These are phyloP conservation scores for Beauveria scarabaeidicola DNA, from an alignment of 2,329 filamentous ascomycete genomes.

Conservation along the genomic window DNA sequence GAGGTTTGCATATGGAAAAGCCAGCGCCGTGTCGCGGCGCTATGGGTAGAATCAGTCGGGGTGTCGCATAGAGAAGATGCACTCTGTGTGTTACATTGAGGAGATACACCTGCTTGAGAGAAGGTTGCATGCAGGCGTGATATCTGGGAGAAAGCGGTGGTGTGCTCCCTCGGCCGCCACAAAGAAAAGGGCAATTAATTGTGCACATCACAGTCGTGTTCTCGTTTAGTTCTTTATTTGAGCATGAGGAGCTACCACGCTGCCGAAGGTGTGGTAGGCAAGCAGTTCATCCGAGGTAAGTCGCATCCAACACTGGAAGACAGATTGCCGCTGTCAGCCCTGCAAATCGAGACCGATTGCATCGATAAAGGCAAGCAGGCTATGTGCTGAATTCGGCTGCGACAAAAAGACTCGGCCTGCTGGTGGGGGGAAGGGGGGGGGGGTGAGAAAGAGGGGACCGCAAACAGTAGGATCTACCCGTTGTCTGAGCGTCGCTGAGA, in stretches of 20 bases:
- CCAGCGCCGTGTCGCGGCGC: neutral
- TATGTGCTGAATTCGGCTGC: neutral
- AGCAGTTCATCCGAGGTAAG: constrained; percentile 4
- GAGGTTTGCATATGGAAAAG: neutral
- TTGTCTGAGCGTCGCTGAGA: neutral
- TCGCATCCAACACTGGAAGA: neutral
- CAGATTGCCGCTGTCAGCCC: constrained; percentile 1
- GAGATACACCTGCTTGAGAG: neutral
- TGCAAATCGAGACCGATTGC: neutral
- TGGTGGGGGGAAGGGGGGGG: neutral
- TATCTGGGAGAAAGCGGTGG: neutral
- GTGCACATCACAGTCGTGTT: neutral
- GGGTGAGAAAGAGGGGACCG: neutral
- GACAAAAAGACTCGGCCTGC: neutral
- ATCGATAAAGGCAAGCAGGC: neutral
- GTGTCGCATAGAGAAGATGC: neutral
- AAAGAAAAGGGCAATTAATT: neutral
- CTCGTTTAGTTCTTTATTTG: neutral
- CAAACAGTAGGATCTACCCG: neutral
- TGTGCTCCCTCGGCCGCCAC: neutral
- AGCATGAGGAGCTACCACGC: neutral
- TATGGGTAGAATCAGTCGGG: neutral
- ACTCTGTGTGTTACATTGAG: neutral
- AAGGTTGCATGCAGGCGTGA: neutral
- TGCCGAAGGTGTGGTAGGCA: neutral